These are phyloP conservation scores for Lachnellula suecica DNA, from an alignment of 2,329 filamentous ascomycete genomes.

Conservation along the genomic window DNA sequence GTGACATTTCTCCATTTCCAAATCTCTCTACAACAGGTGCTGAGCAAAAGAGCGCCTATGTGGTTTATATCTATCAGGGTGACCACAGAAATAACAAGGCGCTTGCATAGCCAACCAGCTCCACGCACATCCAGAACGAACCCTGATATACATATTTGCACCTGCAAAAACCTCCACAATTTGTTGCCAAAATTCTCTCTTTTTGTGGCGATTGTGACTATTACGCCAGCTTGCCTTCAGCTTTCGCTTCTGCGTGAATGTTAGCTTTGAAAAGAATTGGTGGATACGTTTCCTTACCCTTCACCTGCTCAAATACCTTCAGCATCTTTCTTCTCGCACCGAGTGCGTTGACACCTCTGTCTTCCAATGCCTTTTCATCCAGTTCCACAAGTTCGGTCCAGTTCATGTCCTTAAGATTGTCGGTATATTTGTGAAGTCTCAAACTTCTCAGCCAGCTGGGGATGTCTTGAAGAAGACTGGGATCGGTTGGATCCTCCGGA, in stretches of 20 bases:
- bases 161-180: not conserved
- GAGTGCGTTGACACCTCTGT: conserved; percentile 89
- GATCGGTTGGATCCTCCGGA: conserved; percentile 94
- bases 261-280: conserved; percentile 29
- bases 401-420: conserved; percentile 95
- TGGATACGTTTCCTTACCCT: conserved; percentile 48
- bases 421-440: conserved; percentile 96
- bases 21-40: not conserved
- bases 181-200: not conserved
- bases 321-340: conserved; percentile 96
- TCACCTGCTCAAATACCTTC: conserved; percentile 98
- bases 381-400: conserved; percentile 92
- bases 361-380: conserved; percentile 90
- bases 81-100: not conserved
- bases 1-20: not conserved
- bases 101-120: conserved; percentile 6
- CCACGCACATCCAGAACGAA: conserved; percentile 6
- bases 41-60: conserved; percentile 1
- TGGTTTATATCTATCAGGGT: not conserved
- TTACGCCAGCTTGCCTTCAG: conserved; percentile 66
- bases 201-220: not conserved
- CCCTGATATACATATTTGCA: conserved; percentile 7
- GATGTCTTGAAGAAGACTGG: conserved; percentile 86
- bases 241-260: conserved; percentile 60
- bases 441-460: conserved; percentile 93